Evolutionary conservation across 2,329 filamentous ascomycete species (phyloP), one percentile per base, ranked within the genome.

Genomic region (Malbranchea cinnamomea): DNA sequence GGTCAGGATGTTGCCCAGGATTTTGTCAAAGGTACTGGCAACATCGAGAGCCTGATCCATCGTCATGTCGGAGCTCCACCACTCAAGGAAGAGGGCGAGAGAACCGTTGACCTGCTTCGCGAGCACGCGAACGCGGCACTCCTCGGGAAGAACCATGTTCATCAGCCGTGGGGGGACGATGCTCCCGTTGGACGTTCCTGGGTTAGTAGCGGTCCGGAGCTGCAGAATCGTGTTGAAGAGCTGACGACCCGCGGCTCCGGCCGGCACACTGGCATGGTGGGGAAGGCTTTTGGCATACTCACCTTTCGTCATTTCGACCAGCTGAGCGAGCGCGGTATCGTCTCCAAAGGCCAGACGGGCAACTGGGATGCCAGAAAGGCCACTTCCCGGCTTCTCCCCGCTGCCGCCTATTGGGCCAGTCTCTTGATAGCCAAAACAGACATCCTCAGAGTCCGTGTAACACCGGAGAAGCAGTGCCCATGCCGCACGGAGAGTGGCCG

Each of bases 21-120:
- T 61, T 14, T 61, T 57, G 22, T 67, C 65, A 25, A 74, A 70
- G 1, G 64, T 65, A 34, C 57, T 57, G 10, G 63, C 59, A 2
- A 74, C 49, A 28, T 63, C 66, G 31, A 48, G 49, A 35, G 53
- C 50, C 23, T 56, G 52, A 11, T 52, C 46, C 6, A 41, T 42
- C 3, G 50, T 52, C 38, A 55, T 49, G 10, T 56, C 50, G 4
- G 47, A 44, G 34, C 53, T 49, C 36, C 48, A 50, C 49, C 49
- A 56, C 41, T 57, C 53, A 2, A 57, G 35, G 33, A 54, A 56
- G 13, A 56, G 48, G 32, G 41, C 49, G 25, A 56, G 40, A 30
- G 48, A 46, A 28, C 48, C 43, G 24, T 43, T 42, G 30, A 54
- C 33, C 5, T 53, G 40, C 34, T 57, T 54, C 7, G 48, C 52